A percentile compares a stretch with the other conserved stretches of the same genome.
These are phyloP conservation scores for Geotrichum citri-aurantii DNA, from an alignment of 1,139 yeast species.

Conservation along the genomic window DNA sequence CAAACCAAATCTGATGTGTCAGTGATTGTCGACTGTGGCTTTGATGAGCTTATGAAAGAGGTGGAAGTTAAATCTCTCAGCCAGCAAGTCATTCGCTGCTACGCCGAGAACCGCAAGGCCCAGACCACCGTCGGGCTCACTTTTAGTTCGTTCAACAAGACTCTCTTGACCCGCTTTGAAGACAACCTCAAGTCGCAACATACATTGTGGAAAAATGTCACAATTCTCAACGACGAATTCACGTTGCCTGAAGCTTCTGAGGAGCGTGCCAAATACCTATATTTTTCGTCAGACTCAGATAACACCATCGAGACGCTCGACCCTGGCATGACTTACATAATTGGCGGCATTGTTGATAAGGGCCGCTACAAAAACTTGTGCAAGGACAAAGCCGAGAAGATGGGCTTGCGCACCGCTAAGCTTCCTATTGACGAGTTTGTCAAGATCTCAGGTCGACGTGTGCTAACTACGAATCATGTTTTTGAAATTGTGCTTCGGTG, in stretches of 20 bases:
- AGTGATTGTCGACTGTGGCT: slow-evolving; percentile 77
- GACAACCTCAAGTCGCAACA: slow-evolving; percentile 51
- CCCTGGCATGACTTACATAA: slow-evolving; percentile 67
- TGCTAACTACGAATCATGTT: slow-evolving; percentile 90
- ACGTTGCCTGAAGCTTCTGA: slow-evolving; percentile 20
- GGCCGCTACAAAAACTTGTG: slow-evolving; percentile 84
- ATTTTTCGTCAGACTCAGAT: slow-evolving; percentile 84
- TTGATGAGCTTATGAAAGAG: slow-evolving; percentile 84
- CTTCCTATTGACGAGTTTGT: slow-evolving; percentile 86
- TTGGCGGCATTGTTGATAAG: slow-evolving; percentile 96
- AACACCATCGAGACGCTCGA: slow-evolving; percentile 57
- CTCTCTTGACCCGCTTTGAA: slow-evolving; percentile 64
- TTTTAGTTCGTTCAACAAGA: slow-evolving; percentile 62
- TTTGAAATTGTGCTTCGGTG: slow-evolving; percentile 78
- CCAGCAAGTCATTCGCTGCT: slow-evolving; percentile 74
- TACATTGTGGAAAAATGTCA: slow-evolving; percentile 59
- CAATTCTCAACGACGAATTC: slow-evolving; percentile 47
- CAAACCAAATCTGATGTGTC: slow-evolving; percentile 27
- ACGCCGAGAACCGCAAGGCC: slow-evolving; percentile 68
- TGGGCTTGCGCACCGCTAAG: slow-evolving; percentile 68
- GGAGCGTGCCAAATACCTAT: slow-evolving; percentile 43
- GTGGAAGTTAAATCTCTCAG: slow-evolving; percentile 69
- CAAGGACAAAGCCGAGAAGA: slow-evolving; percentile 66
- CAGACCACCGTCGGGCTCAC: slow-evolving; percentile 53
- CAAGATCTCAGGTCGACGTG: slow-evolving; percentile 76